phyloP scores from a whole-genome alignment of 2,329 filamentous ascomycete genomes.

The Coniella lustricola region DNA sequence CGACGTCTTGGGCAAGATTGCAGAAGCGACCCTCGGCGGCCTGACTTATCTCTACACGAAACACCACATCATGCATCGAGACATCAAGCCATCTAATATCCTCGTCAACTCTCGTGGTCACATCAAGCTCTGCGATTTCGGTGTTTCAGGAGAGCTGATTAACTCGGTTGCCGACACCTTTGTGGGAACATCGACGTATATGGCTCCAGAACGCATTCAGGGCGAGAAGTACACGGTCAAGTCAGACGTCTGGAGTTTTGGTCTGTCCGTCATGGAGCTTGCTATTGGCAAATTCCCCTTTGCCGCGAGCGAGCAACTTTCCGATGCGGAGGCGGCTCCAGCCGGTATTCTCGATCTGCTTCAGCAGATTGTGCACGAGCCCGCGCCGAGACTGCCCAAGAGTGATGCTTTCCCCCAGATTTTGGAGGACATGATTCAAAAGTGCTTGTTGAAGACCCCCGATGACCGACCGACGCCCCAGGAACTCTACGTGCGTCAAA shows the following conservation, averaged over 20 bases:
- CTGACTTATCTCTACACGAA: conserved; percentile 91
- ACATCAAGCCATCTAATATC: conserved; percentile 98
- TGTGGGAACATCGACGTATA: conserved; percentile 97
- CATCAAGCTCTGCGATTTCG: conserved; percentile 98
- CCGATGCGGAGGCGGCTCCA: conserved; percentile 72
- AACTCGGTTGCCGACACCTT: conserved; percentile 98
- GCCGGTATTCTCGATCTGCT: conserved; percentile 93
- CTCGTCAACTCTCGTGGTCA: conserved; percentile 88
- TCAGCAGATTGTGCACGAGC: conserved; percentile 96
- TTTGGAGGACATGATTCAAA: conserved; percentile 93
- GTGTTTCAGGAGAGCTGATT: conserved; percentile 94
- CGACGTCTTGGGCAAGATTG: conserved; percentile 95
- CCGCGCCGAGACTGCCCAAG: conserved; percentile 86
- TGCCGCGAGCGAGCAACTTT: conserved; percentile 61
- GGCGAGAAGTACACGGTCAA: conserved; percentile 96
- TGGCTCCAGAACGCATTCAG: conserved; percentile 97
- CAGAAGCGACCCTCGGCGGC: conserved; percentile 87
- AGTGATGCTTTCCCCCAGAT: conserved; percentile 95
- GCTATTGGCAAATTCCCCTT: conserved; percentile 98
- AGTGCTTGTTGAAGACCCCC: conserved; percentile 85
- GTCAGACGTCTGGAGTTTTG: conserved; percentile 98
- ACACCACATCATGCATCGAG: conserved; percentile 97
- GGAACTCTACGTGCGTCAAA: conserved; percentile 74
- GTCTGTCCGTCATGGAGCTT: conserved; percentile 89
- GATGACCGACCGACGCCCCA: conserved; percentile 85